A percentile compares a stretch with the other conserved stretches of the same genome.
Evolutionary conservation across 441 rosid species (phyloP).

Genomic region (Iberis amara): DNA sequence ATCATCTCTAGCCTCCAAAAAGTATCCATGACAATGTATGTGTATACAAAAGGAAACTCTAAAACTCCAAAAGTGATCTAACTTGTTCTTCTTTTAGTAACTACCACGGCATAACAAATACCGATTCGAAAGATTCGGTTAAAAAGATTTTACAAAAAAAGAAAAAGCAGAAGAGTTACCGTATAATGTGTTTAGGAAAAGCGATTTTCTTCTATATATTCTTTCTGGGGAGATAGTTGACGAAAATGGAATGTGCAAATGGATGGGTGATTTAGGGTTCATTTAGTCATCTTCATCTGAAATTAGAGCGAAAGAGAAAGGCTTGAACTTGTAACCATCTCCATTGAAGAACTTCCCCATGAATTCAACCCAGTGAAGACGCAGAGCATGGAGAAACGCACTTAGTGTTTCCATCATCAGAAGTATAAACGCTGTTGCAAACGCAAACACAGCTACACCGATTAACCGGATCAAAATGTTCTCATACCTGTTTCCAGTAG

Average conservation of each 20-base stretch:
- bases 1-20: too few relatives aligned
- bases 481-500: constrained; percentile 53
- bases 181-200: neutral
- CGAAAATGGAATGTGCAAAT: constrained; percentile 19
- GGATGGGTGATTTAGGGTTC: constrained; percentile 11
- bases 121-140: neutral
- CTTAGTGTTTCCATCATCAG: constrained; percentile 96
- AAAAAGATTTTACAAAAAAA: neutral
- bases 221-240: neutral
- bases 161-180: neutral
- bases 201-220: constrained; percentile 21
- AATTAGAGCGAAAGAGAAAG: constrained; percentile 71
- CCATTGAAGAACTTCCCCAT: constrained; percentile 93
- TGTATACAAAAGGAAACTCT: neutral
- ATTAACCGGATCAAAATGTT: constrained; percentile 54
- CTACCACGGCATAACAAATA: neutral
- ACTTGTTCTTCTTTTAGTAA: neutral
- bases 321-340: constrained; percentile 96
- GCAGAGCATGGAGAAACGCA: constrained; percentile 84
- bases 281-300: constrained; percentile 56
- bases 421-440: constrained; percentile 81
- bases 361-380: constrained; percentile 98
- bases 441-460: constrained; percentile 61
- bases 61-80: neutral
- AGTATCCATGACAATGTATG: too few relatives aligned